These are phyloP conservation scores for Penicillium sp. DNA, from an alignment of 2,329 filamentous ascomycete species.

Conservation along the genomic window DNA sequence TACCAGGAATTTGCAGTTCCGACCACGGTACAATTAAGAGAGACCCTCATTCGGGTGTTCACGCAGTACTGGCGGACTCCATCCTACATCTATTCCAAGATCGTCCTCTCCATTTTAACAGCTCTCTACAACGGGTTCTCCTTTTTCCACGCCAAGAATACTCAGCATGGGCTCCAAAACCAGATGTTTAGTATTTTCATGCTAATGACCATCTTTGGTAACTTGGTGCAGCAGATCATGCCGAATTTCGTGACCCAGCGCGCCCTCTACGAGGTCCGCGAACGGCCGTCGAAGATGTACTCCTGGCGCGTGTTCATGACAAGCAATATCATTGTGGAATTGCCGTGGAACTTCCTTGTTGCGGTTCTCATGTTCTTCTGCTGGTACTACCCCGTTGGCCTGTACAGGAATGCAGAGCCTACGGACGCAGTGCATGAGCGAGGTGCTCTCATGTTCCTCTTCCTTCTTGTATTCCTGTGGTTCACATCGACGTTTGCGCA, in stretches of 20 bases:
- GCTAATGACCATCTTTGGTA: slow-evolving; percentile 78
- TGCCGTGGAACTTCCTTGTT: slow-evolving; percentile 68
- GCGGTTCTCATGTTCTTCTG: slow-evolving; percentile 66
- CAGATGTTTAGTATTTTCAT: slow-evolving; percentile 93
- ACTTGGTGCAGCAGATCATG: slow-evolving; percentile 59
- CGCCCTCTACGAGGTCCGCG: slow-evolving; percentile 64
- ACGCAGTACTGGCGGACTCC: slow-evolving; percentile 92
- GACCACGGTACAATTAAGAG: slow-evolving; percentile 68
- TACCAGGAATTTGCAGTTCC: slow-evolving; percentile 83
- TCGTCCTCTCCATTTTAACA: slow-evolving; percentile 66
- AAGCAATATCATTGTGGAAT: slow-evolving; percentile 72
- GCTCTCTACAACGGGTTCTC: slow-evolving; percentile 83
- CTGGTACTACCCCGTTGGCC: slow-evolving; percentile 70
- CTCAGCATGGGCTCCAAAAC: slow-evolving; percentile 81
- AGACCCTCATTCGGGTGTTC: slow-evolving; percentile 78
- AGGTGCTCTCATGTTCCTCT: slow-evolving; percentile 68
- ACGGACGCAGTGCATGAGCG: slow-evolving; percentile 54
- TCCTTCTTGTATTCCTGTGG: slow-evolving; percentile 69
- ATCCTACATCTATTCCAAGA: slow-evolving; percentile 85
- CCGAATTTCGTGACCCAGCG: slow-evolving; percentile 64
- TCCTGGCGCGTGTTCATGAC: slow-evolving; percentile 75
- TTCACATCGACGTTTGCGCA: slow-evolving; percentile 75
- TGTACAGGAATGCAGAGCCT: slow-evolving; percentile 48
- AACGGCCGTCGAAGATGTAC: slow-evolving; percentile 71
- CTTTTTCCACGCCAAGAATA: slow-evolving; percentile 76